Conservation (phyloP, 2,329 filamentous ascomycete species). For the Trichoderma endophyticum region DNA sequence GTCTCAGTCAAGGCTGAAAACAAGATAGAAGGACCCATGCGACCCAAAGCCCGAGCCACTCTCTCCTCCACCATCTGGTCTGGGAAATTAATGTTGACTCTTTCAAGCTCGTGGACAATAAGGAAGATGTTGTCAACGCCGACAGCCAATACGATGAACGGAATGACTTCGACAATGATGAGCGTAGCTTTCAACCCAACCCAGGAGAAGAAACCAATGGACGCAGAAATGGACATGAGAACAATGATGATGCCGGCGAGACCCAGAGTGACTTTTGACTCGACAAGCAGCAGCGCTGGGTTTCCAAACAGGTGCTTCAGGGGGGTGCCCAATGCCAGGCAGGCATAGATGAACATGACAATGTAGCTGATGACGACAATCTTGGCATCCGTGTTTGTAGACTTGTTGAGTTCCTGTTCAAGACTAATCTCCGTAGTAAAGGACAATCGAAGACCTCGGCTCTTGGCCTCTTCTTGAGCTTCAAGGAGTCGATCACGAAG, state of each 20-base stretch:
- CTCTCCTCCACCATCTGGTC: conserved; percentile 84
- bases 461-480: conserved; percentile 74
- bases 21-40: conserved; percentile 95
- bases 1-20: conserved; percentile 95
- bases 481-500: conserved; percentile 70
- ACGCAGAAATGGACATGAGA: conserved; percentile 93
- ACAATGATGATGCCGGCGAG: conserved; percentile 93
- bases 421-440: conserved; percentile 95
- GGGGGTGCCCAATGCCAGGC: conserved; percentile 84
- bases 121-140: conserved; percentile 99
- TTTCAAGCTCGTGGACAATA: conserved; percentile 96
- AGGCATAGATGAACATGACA: conserved; percentile 98
- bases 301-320: conserved; percentile 75
- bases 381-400: conserved; percentile 95
- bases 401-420: conserved; percentile 95
- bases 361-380: conserved; percentile 96
- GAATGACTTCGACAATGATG: conserved; percentile 98
- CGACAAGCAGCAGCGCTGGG: conserved; percentile 79
- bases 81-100: conserved; percentile 87
- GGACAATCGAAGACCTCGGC: conserved; percentile 78
- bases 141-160: conserved; percentile 92
- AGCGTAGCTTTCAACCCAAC: conserved; percentile 89
- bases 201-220: conserved; percentile 91
- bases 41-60: conserved; percentile 81
- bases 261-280: conserved; percentile 96